Evolutionary conservation across 208 protist genomes (phyloP).

Genomic region (Leishmania mexicana): DNA sequence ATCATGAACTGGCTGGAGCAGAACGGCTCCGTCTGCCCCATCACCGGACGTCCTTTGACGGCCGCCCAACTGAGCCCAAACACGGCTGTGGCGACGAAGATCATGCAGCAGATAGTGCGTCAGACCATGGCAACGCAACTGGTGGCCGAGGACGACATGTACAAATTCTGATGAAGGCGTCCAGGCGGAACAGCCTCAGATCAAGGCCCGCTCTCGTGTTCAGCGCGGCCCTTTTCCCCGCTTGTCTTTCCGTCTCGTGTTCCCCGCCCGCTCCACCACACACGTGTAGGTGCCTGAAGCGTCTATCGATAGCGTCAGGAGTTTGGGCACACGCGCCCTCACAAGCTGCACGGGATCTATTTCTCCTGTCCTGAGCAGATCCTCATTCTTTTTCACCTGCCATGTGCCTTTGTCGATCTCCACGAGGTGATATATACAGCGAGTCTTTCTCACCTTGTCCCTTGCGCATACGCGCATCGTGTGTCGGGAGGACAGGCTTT

Average conservation of each 20-base stretch:
- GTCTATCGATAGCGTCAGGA: neutral
- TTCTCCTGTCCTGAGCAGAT: neutral
- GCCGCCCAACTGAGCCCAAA: slow-evolving; percentile 68
- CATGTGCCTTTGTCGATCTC: slow-evolving; percentile 1
- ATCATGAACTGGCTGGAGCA: slow-evolving; percentile 88
- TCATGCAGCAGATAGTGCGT: slow-evolving; percentile 82
- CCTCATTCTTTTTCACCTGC: neutral
- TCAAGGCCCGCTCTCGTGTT: neutral
- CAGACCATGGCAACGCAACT: slow-evolving; percentile 72
- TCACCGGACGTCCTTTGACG: slow-evolving; percentile 84
- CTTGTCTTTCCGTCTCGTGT: neutral
- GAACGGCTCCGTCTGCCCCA: slow-evolving; percentile 90
- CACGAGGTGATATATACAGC: neutral
- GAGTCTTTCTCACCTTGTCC: neutral
- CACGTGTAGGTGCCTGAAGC: neutral
- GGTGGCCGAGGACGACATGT: slow-evolving; percentile 80
- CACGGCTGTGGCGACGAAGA: slow-evolving; percentile 58
- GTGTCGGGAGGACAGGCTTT: neutral
- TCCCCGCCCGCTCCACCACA: neutral
- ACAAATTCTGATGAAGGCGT: slow-evolving; percentile 78
- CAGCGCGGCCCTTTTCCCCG: neutral
- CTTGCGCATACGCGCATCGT: neutral
- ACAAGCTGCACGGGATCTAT: slow-evolving; percentile 14
- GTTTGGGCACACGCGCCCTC: neutral
- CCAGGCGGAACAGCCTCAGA: no score